A percentile compares a stretch with the other conserved stretches of the same genome.
Conservation (phyloP, 1,139 yeast species). For the Pichia cactophila region DNA sequence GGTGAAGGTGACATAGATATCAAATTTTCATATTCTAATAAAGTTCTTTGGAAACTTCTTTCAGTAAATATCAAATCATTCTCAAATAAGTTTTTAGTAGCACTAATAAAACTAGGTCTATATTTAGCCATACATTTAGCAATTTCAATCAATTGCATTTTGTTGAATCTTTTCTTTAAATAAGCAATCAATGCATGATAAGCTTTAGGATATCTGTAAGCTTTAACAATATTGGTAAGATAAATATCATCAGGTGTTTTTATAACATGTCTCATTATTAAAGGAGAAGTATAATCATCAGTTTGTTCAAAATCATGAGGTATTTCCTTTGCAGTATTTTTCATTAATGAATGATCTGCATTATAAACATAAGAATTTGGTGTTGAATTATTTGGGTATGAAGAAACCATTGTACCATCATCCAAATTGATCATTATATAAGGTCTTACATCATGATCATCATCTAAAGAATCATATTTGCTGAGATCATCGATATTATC, state of each 20-base stretch:
- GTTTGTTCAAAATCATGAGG: slow-evolving; percentile 26
- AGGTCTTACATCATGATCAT: slow-evolving; percentile 22
- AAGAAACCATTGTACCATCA: slow-evolving; percentile 25
- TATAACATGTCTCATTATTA: slow-evolving; percentile 51
- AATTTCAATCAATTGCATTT: slow-evolving; percentile 45
- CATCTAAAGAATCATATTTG: slow-evolving; percentile 6
- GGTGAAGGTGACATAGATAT: slow-evolving; percentile 57
- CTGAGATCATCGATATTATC: background rate
- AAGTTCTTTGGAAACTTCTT: slow-evolving; percentile 59
- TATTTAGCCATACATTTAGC: slow-evolving; percentile 63
- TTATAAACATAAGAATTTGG: slow-evolving; percentile 30
- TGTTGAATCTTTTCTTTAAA: slow-evolving; percentile 46
- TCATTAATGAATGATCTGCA: slow-evolving; percentile 25
- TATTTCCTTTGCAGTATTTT: slow-evolving; percentile 25
- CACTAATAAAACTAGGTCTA: slow-evolving; percentile 66
- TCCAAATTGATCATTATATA: slow-evolving; percentile 24
- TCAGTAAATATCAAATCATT: slow-evolving; percentile 61
- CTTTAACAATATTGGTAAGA: slow-evolving; percentile 40
- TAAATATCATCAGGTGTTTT: slow-evolving; percentile 62
- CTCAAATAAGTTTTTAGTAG: slow-evolving; percentile 60
- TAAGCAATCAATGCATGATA: slow-evolving; percentile 55
- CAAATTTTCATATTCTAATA: slow-evolving; percentile 56
- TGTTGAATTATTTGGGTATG: slow-evolving; percentile 26
- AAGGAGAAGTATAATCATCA: slow-evolving; percentile 44
- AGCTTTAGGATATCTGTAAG: slow-evolving; percentile 62